These are phyloP conservation scores for Exobasidium cylindrosporum DNA, from an alignment of 1,284 basidiomycete genomes.

Conservation along the genomic window DNA sequence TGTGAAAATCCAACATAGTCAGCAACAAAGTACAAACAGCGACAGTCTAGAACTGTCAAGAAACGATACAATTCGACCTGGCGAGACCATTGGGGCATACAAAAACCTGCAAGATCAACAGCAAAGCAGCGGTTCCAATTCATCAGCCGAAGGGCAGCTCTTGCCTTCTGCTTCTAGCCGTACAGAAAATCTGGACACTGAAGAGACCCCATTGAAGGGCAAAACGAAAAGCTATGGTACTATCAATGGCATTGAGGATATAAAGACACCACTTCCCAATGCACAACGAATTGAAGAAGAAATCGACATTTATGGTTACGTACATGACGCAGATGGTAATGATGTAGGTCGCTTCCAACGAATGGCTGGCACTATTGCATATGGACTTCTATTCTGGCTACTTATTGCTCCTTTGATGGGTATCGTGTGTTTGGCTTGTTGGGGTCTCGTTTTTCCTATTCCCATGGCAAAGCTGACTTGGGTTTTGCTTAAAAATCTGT, in stretches of 20 bases:
- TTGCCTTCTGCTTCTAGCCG: neutral
- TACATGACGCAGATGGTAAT: slow-evolving; percentile 38
- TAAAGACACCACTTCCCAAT: slow-evolving; percentile 23
- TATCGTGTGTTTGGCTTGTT: slow-evolving; percentile 70
- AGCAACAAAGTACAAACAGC: slow-evolving; percentile 34
- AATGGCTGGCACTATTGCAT: slow-evolving; percentile 36
- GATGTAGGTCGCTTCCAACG: slow-evolving; percentile 41
- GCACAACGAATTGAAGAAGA: slow-evolving; percentile 36
- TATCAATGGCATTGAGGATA: neutral
- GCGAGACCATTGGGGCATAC: slow-evolving; percentile 8
- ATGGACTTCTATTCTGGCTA: slow-evolving; percentile 70
- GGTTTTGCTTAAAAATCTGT: slow-evolving; percentile 82
- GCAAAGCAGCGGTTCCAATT: slow-evolving; percentile 2
- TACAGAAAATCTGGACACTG: neutral
- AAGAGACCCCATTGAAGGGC: slow-evolving; percentile 24
- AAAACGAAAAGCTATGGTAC: slow-evolving; percentile 24
- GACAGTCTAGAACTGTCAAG: slow-evolving; percentile 7
- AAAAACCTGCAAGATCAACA: neutral
- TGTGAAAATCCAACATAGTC: slow-evolving; percentile 43
- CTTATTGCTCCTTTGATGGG: slow-evolving; percentile 82
- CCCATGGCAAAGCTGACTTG: slow-evolving; percentile 98
- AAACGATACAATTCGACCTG: slow-evolving; percentile 12
- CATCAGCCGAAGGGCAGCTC: neutral
- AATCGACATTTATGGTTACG: slow-evolving; percentile 47
- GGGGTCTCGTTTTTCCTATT: slow-evolving; percentile 87